These are phyloP conservation scores for Protomyces pachydermus DNA, from an alignment of 1,139 yeast species.

Conservation along the genomic window DNA sequence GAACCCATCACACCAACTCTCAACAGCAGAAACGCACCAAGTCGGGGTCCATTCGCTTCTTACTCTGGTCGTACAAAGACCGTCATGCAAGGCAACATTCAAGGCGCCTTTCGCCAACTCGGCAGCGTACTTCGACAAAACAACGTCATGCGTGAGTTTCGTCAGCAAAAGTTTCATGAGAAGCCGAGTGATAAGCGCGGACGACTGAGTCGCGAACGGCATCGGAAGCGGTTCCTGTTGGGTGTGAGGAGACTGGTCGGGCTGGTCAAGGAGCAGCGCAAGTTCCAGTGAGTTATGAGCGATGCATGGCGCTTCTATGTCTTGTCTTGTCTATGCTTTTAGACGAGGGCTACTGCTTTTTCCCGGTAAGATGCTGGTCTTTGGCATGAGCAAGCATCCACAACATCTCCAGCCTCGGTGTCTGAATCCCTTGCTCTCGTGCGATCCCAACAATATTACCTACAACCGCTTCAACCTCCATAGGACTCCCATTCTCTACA, in stretches of 20 bases:
- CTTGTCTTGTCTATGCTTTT: neutral
- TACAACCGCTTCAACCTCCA: constrained; percentile 64
- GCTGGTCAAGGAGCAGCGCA: constrained; percentile 28
- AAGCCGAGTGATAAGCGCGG: constrained; percentile 28
- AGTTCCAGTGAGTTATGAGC: neutral
- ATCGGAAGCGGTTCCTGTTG: constrained; percentile 25
- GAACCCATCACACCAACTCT: neutral
- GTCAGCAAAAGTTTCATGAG: constrained; percentile 26
- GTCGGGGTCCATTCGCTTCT: constrained; percentile 11
- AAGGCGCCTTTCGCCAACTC: constrained; percentile 10
- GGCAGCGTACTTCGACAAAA: constrained; percentile 7
- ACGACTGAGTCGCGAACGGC: constrained; percentile 27
- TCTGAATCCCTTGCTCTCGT: constrained; percentile 47
- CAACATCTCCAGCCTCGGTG: constrained; percentile 54
- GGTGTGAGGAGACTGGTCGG: constrained; percentile 26
- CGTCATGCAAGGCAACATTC: constrained; percentile 13
- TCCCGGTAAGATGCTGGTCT: neutral
- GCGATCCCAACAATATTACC: constrained; percentile 67
- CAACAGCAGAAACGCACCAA: neutral
- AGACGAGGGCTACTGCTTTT: neutral
- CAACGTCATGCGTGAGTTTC: constrained; percentile 23
- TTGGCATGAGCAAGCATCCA: constrained; percentile 38
- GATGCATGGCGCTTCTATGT: neutral
- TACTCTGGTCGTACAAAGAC: constrained; percentile 22
- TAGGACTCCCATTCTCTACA: constrained; percentile 58